Base-by-base conservation (phyloP, 116 monocot species). In the Cymodocea nodosa region DNA sequence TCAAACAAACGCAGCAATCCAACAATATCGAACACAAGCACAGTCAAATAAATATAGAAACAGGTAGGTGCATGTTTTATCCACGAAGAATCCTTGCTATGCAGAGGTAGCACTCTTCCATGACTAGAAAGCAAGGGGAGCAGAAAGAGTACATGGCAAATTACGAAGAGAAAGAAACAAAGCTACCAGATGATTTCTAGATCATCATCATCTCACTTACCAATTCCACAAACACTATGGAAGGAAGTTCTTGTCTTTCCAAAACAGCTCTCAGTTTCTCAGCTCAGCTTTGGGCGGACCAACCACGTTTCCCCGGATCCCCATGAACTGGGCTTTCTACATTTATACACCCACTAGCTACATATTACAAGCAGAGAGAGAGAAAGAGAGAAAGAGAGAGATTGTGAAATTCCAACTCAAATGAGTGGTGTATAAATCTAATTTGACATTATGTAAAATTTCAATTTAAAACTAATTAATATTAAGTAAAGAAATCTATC, bases 211-310 rank as follows among this genome's bases (percentile, higher is more conserved):
- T 62, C 62, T 37, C 35, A 36, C 62, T 40, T 62, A 62, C 62
- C 62, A 62, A 62, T 62, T 62, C 44, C 18, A 62, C 40, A 44
- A n/a, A 62, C 7, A n/a, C 39, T 62, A 39, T 40, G 9, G 40
- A 58, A 10, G 44, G 62, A 40, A 17, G 37, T 36, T 36, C 39
- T 62, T 62, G 62, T 37, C 39, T 65, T 65, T 50, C 64, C 64
- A 65, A 65, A 65, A 44, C 50, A 49, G 63, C 63, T 64, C 63
- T 49, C 48, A 64, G 22, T 50, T 50, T 51, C 64, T 24, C 60
- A 60, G 60, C 35, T 60, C 60, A 60, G 60, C 60, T 60, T 60
- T 60, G 15, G 60, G 60, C 34, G 60, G 6, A 16, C 25, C 12
- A 60, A 15, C 50, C 23, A 61, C 22, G 20, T 50, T 40, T 49